Base-by-base conservation (phyloP, 179 eudicot genomes). In the Silene coronaria region DNA sequence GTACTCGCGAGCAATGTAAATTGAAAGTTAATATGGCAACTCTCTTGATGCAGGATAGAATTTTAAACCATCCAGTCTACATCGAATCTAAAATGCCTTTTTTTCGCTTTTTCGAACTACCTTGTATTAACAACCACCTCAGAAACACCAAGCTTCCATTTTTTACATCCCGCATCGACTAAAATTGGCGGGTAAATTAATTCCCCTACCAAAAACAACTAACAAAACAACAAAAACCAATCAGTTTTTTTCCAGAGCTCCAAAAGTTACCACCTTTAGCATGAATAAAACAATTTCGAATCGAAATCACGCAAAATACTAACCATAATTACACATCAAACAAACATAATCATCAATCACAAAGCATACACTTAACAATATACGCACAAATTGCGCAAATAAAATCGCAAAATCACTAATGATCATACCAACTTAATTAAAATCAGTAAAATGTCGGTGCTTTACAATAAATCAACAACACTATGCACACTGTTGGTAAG, bases 261-360 rank as follows among this genome's bases (percentile, higher is more conserved):
- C 32, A 16, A 51, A 22, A 67, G 45, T 38, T 30, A 11, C 16
- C 38, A 38, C 7, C 77, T 27, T 24, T 28, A 17, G 9, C 46
- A 27, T 63, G 28, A 75, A 64, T 64, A 16, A 42, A 48, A 64
- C 51, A 63, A 6, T 42, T 42, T n/a, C 14, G 9, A 0, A 72
- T 32, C 79, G 14, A 76, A 76, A 42, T 59, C 11, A 55, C 1
- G 27, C n/a, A 12, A 23, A 55, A 3, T 12, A 36, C 5, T 14
- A 24, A 58, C 30, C 14, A 38, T 8, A 23, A 59, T 53, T 36
- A 16, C 75, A 72, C 4, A 51, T 23, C 30, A 7, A 23, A 23
- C 38, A 75, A 23, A 28, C n/a, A 69, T 4, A 21, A 70, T 70
- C 51, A 70, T 70, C 51, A 70, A 62, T 28, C 48, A 28, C 71